phyloP scores from a whole-genome alignment of 179 eudicot species.

The Vitellaria paradoxa region DNA sequence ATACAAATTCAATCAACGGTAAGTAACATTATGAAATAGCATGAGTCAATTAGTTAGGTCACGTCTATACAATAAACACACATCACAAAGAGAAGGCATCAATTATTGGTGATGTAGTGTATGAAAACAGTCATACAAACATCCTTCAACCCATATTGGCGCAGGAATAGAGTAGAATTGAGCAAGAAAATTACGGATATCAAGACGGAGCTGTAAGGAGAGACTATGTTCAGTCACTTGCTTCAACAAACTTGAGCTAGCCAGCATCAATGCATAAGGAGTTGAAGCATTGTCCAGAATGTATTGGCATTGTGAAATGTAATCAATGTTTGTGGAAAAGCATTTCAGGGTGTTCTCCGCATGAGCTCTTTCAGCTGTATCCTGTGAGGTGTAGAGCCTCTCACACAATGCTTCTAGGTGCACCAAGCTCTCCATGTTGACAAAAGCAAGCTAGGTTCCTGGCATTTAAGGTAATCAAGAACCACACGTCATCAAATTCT shows the following conservation, averaged over 20 bases:
- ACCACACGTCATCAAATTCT: slow-evolving; percentile 26
- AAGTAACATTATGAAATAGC: too few relatives aligned
- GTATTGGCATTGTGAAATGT: slow-evolving; percentile 83
- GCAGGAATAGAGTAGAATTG: too few relatives aligned
- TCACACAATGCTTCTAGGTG: slow-evolving; percentile 82
- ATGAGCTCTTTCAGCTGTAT: slow-evolving; percentile 79
- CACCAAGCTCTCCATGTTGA: slow-evolving; percentile 72
- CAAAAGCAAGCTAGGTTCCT: slow-evolving; percentile 19
- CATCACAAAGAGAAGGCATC: too few relatives aligned
- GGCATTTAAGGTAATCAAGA: slow-evolving; percentile 28
- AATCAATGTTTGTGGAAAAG: slow-evolving; percentile 69
- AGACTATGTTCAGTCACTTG: slow-evolving; percentile 78
- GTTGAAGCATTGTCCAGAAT: slow-evolving; percentile 77
- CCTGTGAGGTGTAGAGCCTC: slow-evolving; percentile 81
- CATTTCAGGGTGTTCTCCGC: slow-evolving; percentile 80
- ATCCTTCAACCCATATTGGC: too few relatives aligned
- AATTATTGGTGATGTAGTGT: too few relatives aligned
- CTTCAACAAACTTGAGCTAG: slow-evolving; percentile 83
- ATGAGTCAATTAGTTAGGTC: too few relatives aligned
- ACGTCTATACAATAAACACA: too few relatives aligned
- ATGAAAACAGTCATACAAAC: too few relatives aligned
- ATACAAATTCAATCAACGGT: too few relatives aligned
- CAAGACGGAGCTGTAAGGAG: slow-evolving; percentile 73
- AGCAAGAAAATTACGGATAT: slow-evolving; percentile 53
- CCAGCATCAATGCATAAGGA: slow-evolving; percentile 84